These are phyloP conservation scores for Podaxis pistillaris DNA, from an alignment of 768 basidiomycete species.

Conservation along the genomic window DNA sequence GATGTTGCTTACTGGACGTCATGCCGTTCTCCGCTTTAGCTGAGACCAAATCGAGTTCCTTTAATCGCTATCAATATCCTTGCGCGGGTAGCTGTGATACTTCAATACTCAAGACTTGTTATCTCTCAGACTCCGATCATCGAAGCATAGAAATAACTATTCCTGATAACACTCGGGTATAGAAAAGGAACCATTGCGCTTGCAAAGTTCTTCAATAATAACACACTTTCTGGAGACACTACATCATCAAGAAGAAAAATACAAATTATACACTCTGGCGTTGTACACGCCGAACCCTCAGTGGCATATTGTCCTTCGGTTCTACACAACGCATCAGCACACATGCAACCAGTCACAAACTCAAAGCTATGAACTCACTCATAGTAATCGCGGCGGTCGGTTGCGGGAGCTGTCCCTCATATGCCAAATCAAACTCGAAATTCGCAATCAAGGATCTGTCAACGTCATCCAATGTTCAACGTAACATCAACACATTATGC, in stretches of 20 bases:
- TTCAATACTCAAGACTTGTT: too few species aligned
- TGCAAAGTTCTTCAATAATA: too few species aligned
- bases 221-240: not conserved
- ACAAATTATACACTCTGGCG: not conserved
- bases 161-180: not conserved
- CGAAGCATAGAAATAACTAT: too few species aligned
- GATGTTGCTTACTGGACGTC: not conserved
- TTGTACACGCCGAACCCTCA: not conserved
- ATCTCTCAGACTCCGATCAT: too few species aligned
- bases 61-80: not conserved
- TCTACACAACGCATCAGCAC: not conserved
- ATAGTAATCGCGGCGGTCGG: constrained; percentile 38
- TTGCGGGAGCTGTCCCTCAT: constrained; percentile 29
- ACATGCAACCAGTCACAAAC: not conserved
- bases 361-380: constrained; percentile 31
- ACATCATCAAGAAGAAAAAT: too few species aligned
- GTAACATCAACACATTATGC: too few species aligned
- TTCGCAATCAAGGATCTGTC: constrained; percentile 23
- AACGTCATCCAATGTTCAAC: too few species aligned
- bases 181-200: not conserved
- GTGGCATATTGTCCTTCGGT: not conserved
- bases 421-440: constrained; percentile 42
- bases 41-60: not conserved
- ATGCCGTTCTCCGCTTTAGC: not conserved
- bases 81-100: too few species aligned